phyloP scores from a whole-genome alignment of 768 basidiomycete genomes.

The Guyanaporus albipodus region DNA sequence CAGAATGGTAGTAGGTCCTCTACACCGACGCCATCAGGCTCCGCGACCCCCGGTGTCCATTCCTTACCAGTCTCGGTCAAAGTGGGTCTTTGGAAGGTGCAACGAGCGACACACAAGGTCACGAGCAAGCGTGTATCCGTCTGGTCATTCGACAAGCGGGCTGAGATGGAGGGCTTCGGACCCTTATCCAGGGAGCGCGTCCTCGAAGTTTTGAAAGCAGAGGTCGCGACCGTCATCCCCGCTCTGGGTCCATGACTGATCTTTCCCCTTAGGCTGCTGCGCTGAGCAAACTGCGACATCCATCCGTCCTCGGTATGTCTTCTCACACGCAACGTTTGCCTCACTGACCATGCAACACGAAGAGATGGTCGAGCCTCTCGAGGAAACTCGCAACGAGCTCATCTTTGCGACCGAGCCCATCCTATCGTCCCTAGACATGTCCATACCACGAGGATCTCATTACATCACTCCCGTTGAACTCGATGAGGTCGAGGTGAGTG shows the following conservation, averaged over 20 bases:
- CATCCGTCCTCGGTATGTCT: slow-evolving; percentile 77
- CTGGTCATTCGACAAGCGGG: slow-evolving; percentile 87
- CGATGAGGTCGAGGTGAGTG: slow-evolving; percentile 89
- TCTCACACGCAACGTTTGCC: background rate
- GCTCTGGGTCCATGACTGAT: slow-evolving; percentile 6
- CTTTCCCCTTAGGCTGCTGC: slow-evolving; percentile 66
- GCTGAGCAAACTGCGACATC: slow-evolving; percentile 82
- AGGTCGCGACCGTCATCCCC: slow-evolving; percentile 49
- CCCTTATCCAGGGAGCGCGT: slow-evolving; percentile 65
- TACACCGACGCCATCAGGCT: slow-evolving; percentile 33
- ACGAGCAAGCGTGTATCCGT: slow-evolving; percentile 89
- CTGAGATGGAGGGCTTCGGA: slow-evolving; percentile 69
- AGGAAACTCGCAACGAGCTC: slow-evolving; percentile 86
- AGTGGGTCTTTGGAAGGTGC: slow-evolving; percentile 88
- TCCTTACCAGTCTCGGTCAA: slow-evolving; percentile 42
- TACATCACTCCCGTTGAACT: slow-evolving; percentile 67
- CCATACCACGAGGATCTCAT: slow-evolving; percentile 62
- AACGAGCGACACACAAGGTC: slow-evolving; percentile 82
- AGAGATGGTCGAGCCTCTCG: slow-evolving; percentile 98
- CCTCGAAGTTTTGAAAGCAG: slow-evolving; percentile 83
- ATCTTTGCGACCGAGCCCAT: slow-evolving; percentile 93
- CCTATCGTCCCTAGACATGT: slow-evolving; percentile 73
- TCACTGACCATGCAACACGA: slow-evolving; percentile 8
- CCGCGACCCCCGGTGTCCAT: slow-evolving; percentile 35
- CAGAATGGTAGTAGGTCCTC: slow-evolving; percentile 35